Evolutionary conservation across 148 eudicot genomes (phyloP).

Genomic region (Limonium bicolor): DNA sequence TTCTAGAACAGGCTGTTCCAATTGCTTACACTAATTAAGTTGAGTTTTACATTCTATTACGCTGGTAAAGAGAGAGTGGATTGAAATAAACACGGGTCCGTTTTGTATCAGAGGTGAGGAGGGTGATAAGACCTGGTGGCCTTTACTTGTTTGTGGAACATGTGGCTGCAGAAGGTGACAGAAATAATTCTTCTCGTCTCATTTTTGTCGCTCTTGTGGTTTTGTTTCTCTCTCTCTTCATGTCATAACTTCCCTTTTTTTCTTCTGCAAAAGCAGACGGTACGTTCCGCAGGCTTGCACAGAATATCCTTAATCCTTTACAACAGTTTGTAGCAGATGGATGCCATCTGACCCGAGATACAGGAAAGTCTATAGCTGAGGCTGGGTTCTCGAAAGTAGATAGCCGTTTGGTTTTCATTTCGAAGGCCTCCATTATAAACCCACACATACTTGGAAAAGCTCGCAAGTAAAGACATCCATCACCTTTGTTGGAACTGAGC

Average conservation of each 20-base stretch:
- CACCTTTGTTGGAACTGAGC: too few species aligned
- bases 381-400: slow-evolving; percentile 66
- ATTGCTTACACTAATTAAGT: too few species aligned
- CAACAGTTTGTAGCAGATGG: slow-evolving; percentile 65
- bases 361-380: slow-evolving; percentile 35
- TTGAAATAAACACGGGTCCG: not conserved
- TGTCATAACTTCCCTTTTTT: not conserved
- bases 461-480: slow-evolving; percentile 20
- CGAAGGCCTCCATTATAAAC: slow-evolving; percentile 35
- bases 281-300: slow-evolving; percentile 35
- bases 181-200: too few species aligned
- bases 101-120: slow-evolving; percentile 48
- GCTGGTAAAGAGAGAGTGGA: too few species aligned
- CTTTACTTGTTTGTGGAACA: slow-evolving; percentile 76
- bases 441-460: slow-evolving; percentile 76
- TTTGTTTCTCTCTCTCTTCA: too few species aligned
- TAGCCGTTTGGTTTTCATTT: slow-evolving; percentile 21
- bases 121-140: slow-evolving; percentile 90
- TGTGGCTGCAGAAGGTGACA: slow-evolving; percentile 76
- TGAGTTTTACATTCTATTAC: too few species aligned
- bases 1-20: too few species aligned
- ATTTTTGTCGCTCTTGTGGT: too few species aligned
- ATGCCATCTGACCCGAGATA: slow-evolving; percentile 71
- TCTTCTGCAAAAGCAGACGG: slow-evolving; percentile 37
- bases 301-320: slow-evolving; percentile 57